These are phyloP conservation scores for Galeopsis tetrahit DNA, from an alignment of 257 asterid genomes.

Conservation along the genomic window DNA sequence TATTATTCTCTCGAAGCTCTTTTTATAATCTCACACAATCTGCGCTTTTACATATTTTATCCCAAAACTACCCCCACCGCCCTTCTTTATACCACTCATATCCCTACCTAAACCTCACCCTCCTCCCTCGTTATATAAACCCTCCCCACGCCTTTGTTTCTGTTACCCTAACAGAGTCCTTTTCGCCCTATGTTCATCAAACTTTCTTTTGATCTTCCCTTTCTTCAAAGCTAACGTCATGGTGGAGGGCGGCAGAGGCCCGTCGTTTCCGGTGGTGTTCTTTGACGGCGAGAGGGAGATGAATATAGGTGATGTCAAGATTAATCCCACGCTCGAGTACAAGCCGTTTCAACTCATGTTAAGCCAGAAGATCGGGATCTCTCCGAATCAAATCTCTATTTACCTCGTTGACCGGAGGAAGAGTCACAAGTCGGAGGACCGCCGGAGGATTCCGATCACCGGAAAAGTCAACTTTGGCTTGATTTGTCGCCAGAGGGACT, in stretches of 20 bases:
- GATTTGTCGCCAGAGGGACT: slow-evolving; percentile 58
- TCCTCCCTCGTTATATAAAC: slow-evolving; percentile 24
- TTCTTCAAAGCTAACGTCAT: slow-evolving; percentile 24
- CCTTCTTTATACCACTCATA: slow-evolving; percentile 33
- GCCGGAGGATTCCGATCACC: slow-evolving; percentile 70
- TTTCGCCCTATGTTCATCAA: slow-evolving; percentile 11
- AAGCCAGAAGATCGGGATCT: slow-evolving; percentile 82
- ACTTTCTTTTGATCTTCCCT: background rate
- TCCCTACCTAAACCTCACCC: slow-evolving; percentile 36
- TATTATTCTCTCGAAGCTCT: slow-evolving; percentile 33
- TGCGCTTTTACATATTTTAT: slow-evolving; percentile 27
- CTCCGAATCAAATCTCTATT: slow-evolving; percentile 87
- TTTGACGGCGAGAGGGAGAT: slow-evolving; percentile 86
- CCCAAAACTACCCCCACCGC: slow-evolving; percentile 49
- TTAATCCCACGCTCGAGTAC: slow-evolving; percentile 66
- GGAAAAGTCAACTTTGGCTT: slow-evolving; percentile 66
- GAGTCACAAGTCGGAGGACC: slow-evolving; percentile 47
- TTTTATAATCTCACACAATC: slow-evolving; percentile 37
- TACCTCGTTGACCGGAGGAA: slow-evolving; percentile 59
- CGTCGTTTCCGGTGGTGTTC: slow-evolving; percentile 70
- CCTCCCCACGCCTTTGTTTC: slow-evolving; percentile 2
- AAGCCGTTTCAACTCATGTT: slow-evolving; percentile 78
- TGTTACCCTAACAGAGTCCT: background rate
- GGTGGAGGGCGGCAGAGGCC: slow-evolving; percentile 71
- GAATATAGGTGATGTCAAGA: slow-evolving; percentile 58